These are phyloP conservation scores for Eucalyptus caleyi DNA, from an alignment of 345 rosid genomes.

Conservation along the genomic window DNA sequence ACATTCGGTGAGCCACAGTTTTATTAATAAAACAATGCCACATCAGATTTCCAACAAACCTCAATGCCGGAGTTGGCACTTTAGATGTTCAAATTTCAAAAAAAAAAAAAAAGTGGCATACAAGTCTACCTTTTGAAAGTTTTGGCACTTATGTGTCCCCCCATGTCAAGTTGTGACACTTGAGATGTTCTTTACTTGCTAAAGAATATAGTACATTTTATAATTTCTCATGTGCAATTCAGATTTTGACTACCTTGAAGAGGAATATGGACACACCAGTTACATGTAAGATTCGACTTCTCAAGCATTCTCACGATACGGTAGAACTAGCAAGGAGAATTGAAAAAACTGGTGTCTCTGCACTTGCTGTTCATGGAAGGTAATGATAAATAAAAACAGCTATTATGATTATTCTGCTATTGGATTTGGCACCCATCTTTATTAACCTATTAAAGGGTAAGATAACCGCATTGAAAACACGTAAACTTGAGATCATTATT, in stretches of 20 bases:
- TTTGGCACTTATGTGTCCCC: too few relatives aligned
- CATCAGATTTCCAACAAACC: accelerated
- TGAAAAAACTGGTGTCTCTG: conserved; percentile 87
- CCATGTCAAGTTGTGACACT: too few relatives aligned
- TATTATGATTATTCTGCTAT: background rate
- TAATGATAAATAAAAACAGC: background rate
- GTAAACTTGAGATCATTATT: background rate
- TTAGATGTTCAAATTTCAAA: too few relatives aligned
- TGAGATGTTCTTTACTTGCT: too few relatives aligned
- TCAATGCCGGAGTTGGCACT: too few relatives aligned
- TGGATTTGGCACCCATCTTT: background rate
- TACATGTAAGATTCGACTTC: conserved; percentile 83
- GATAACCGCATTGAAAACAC: background rate
- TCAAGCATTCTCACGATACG: conserved; percentile 64
- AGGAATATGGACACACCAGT: conserved; percentile 76
- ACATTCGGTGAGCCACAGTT: too few relatives aligned
- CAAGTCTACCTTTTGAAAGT: too few relatives aligned
- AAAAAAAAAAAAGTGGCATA: too few relatives aligned
- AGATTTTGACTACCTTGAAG: conserved; percentile 78
- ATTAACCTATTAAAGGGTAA: background rate
- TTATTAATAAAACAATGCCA: too few relatives aligned
- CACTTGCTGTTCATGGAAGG: conserved; percentile 97
- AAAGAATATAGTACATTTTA: background rate
- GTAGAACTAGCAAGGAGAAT: conserved; percentile 89
- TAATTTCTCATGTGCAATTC: background rate